phyloP scores from a whole-genome alignment of 495 filamentous ascomycete genomes.

The Baudoinia panamericana region DNA sequence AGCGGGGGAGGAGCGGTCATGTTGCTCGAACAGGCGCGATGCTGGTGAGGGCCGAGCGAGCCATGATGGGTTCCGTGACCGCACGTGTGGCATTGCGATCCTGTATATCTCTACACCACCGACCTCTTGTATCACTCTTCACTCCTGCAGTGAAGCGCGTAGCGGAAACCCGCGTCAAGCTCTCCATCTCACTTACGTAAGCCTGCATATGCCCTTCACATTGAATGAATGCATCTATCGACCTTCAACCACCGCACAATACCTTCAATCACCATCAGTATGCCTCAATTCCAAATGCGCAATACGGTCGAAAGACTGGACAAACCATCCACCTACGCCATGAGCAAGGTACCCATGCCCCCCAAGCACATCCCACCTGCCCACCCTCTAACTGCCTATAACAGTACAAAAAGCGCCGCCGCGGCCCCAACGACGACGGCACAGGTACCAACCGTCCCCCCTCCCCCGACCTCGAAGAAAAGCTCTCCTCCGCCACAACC shows the following conservation, averaged over 20 bases:
- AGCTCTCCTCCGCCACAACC: constrained; percentile 75
- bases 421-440: constrained; percentile 41
- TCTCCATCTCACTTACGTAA: no score
- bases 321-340: constrained; percentile 77
- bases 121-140: background rate
- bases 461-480: constrained; percentile 43
- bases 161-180: constrained; percentile 1
- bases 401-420: constrained; percentile 57
- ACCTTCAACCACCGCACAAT: no score
- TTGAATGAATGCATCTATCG: no score
- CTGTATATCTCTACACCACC: no score
- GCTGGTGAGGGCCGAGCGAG: constrained; percentile 61
- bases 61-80: constrained; percentile 72
- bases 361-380: background rate
- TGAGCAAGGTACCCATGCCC: constrained; percentile 47
- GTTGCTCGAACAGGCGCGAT: constrained; percentile 51
- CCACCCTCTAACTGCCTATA: background rate
- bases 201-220: background rate
- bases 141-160: background rate
- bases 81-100: constrained; percentile 71
- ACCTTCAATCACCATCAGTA: no score
- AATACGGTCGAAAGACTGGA: constrained; percentile 79
- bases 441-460: constrained; percentile 37
- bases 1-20: background rate
- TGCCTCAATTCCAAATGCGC: constrained; percentile 27